Percentiles rank a stretch among this genome's conserved stretches.
phyloP scores from a whole-genome alignment of 2,329 filamentous ascomycete genomes.

The Ophiocordyceps camponoti-rufipedis region DNA sequence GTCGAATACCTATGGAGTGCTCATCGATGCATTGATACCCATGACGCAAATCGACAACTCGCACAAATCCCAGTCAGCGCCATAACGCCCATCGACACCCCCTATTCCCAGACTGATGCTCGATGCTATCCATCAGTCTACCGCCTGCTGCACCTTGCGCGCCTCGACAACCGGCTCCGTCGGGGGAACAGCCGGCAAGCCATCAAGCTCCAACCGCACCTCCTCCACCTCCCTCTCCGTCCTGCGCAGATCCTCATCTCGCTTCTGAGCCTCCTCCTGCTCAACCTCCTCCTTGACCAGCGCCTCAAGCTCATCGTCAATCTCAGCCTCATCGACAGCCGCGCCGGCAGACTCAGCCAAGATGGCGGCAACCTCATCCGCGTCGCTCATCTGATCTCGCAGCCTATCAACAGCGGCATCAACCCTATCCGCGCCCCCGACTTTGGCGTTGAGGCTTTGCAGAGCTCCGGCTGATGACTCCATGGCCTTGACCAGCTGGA shows the following conservation, averaged over 20 bases:
- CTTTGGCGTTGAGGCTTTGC: slow-evolving; percentile 51
- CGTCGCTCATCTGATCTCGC: slow-evolving; percentile 61
- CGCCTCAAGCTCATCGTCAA: slow-evolving; percentile 72
- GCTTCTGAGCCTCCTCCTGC: slow-evolving; percentile 29
- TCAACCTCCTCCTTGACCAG: slow-evolving; percentile 46
- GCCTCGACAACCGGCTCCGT: slow-evolving; percentile 3
- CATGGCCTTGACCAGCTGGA: slow-evolving; percentile 71
- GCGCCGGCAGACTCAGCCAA: slow-evolving; percentile 42
- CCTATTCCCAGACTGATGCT: too few species aligned
- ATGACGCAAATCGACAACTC: too few species aligned
- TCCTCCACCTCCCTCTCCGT: slow-evolving; percentile 23
- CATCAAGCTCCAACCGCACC: slow-evolving; percentile 33
- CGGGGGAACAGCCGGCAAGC: slow-evolving; percentile 23
- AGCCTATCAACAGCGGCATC: slow-evolving; percentile 59
- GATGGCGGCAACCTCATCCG: slow-evolving; percentile 66
- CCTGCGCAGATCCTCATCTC: slow-evolving; percentile 17
- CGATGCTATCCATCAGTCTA: not conserved
- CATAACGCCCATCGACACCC: too few species aligned
- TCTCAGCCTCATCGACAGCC: slow-evolving; percentile 57
- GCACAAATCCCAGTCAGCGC: too few species aligned
- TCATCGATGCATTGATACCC: too few species aligned
- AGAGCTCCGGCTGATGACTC: slow-evolving; percentile 58
- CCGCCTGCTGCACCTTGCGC: not conserved
- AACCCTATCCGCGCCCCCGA: slow-evolving; percentile 60
- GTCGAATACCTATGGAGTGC: too few species aligned